These are phyloP conservation scores for Boletales sp. DNA, from an alignment of 768 basidiomycete species.

Conservation along the genomic window DNA sequence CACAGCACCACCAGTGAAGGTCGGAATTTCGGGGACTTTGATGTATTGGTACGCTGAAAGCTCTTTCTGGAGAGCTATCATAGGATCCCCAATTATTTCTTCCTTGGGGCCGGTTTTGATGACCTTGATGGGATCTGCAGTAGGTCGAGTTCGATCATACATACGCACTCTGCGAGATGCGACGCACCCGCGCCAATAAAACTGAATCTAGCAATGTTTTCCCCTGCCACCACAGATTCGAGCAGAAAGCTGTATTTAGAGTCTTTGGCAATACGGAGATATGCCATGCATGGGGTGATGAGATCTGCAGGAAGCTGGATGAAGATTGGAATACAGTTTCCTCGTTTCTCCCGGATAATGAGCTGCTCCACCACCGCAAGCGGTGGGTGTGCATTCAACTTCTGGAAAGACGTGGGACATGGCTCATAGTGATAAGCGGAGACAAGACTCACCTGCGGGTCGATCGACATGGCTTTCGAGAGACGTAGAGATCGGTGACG, in stretches of 20 bases:
- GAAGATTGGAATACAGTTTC: slow-evolving; percentile 92
- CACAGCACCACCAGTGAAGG: slow-evolving; percentile 96
- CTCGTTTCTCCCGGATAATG: slow-evolving; percentile 74
- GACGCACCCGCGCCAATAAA: slow-evolving; percentile 91
- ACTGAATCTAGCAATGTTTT: slow-evolving; percentile 89
- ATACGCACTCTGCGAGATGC: neutral
- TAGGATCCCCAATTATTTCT: slow-evolving; percentile 83
- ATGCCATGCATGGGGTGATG: slow-evolving; percentile 95
- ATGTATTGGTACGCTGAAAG: slow-evolving; percentile 85
- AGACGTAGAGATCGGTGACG: neutral
- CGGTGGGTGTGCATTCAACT: slow-evolving; percentile 65
- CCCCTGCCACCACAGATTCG: slow-evolving; percentile 88
- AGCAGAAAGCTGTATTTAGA: slow-evolving; percentile 93
- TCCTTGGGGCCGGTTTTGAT: slow-evolving; percentile 85
- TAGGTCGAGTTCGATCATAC: neutral
- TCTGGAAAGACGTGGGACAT: slow-evolving; percentile 54
- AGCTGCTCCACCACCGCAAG: slow-evolving; percentile 73
- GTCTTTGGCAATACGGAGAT: slow-evolving; percentile 87
- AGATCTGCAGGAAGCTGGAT: slow-evolving; percentile 93
- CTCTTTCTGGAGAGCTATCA: slow-evolving; percentile 79
- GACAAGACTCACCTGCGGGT: slow-evolving; percentile 43
- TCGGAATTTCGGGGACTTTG: slow-evolving; percentile 86
- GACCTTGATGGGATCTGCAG: slow-evolving; percentile 86
- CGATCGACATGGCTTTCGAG: slow-evolving; percentile 33
- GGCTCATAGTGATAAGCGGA: slow-evolving; percentile 42